Conservation (phyloP, 331 rosid genomes). For the Erythrophleum ivorense region DNA sequence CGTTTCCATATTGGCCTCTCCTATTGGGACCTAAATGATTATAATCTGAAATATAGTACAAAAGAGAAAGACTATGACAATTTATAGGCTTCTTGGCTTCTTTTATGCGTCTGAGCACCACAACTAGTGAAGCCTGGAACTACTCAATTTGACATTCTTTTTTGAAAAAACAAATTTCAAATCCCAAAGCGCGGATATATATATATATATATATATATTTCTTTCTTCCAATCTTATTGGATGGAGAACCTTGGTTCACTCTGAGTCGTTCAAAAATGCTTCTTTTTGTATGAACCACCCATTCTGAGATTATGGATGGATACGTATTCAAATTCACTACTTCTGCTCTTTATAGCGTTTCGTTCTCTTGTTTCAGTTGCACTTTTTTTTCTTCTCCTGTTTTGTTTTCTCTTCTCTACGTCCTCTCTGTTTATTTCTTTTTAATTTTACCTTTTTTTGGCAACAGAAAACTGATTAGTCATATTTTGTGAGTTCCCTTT, state of each 20-base stretch:
- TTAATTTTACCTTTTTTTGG: too few relatives aligned
- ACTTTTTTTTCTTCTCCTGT: not conserved
- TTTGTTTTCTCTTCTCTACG: not conserved
- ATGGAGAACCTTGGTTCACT: not conserved
- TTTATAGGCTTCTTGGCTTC: slow-evolving; percentile 23
- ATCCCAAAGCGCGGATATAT: too few relatives aligned
- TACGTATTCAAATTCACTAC: slow-evolving; percentile 37
- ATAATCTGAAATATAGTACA: slow-evolving; percentile 36
- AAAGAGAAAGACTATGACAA: slow-evolving; percentile 30
- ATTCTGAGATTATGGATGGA: not conserved
- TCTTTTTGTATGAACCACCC: slow-evolving; percentile 24
- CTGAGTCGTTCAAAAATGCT: slow-evolving; percentile 16
- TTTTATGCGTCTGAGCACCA: slow-evolving; percentile 43
- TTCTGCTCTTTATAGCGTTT: not conserved
- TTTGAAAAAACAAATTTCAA: too few relatives aligned
- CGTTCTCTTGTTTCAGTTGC: slow-evolving; percentile 4
- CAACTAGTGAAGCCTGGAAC: not conserved
- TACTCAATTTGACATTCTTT: not conserved
- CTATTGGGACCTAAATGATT: slow-evolving; percentile 53
- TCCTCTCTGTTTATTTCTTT: not conserved
- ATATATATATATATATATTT: too few relatives aligned
- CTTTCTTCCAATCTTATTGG: too few relatives aligned
- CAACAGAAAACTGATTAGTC: too few relatives aligned
- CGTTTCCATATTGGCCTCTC: slow-evolving; percentile 32
- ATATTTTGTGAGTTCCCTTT: too few relatives aligned